A percentile compares a stretch with the other conserved stretches of the same genome.
These are phyloP conservation scores for Kentomonas sorsogonicus DNA, from an alignment of 208 protist species.

Conservation along the genomic window DNA sequence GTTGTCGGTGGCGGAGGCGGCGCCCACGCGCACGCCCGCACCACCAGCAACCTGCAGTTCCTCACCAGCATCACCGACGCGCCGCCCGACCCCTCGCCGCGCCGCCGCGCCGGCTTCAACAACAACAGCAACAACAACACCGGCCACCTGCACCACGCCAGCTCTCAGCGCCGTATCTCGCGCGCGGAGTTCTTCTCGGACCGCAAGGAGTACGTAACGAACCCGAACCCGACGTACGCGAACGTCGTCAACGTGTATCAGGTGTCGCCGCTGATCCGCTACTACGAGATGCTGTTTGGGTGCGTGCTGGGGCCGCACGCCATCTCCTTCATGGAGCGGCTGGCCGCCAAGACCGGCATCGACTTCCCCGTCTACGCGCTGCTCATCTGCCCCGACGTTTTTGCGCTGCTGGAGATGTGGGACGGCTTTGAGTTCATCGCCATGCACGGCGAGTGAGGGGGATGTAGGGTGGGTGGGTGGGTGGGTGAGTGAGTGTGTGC, in stretches of 20 bases:
- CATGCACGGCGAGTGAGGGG: too few species aligned
- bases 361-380: conserved; percentile 63
- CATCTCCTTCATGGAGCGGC: conserved; percentile 38
- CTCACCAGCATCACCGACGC: too few species aligned
- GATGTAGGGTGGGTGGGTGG: too few species aligned
- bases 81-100: too few species aligned
- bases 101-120: too few species aligned
- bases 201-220: conserved; percentile 27
- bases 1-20: conserved; percentile 1
- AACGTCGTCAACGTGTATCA: conserved; percentile 59
- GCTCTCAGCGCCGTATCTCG: too few species aligned
- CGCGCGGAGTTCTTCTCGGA: too few species aligned
- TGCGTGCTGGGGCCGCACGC: conserved; percentile 47
- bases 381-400: conserved; percentile 68
- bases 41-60: background rate
- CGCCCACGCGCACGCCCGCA: background rate
- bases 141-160: too few species aligned
- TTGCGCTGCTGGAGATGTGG: conserved; percentile 69
- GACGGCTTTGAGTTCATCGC: conserved; percentile 61
- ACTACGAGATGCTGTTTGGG: conserved; percentile 75
- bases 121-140: too few species aligned
- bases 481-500: conserved; percentile 5
- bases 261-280: conserved; percentile 50
- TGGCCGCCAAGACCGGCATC: conserved; percentile 41
- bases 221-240: conserved; percentile 24